phyloP scores from a whole-genome alignment of 495 filamentous ascomycete genomes.

The Talaromyces trachyspermus region DNA sequence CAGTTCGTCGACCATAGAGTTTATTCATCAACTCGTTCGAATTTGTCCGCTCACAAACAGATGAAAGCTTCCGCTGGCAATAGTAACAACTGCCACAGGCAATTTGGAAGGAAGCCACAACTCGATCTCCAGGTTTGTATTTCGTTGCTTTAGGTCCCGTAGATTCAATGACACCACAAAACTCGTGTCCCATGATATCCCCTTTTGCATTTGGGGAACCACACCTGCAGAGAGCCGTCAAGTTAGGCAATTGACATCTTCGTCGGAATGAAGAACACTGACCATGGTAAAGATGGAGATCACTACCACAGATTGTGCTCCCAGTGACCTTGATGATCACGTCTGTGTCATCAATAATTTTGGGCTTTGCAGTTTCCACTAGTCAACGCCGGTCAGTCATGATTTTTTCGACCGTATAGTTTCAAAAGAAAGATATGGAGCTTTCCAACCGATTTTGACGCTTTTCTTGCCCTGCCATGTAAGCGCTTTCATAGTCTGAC shows the following conservation, averaged over 20 bases:
- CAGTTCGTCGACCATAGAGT: conserved; percentile 67
- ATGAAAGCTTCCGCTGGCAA: conserved; percentile 67
- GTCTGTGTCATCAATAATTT: conserved; percentile 62
- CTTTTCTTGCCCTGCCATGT: conserved; percentile 34
- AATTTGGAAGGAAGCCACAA: conserved; percentile 84
- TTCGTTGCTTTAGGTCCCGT: conserved; percentile 55
- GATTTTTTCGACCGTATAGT: too few relatives aligned
- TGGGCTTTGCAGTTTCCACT: conserved; percentile 61
- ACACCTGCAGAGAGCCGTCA: conserved; percentile 9
- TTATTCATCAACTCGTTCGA: conserved; percentile 57
- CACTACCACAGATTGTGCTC: conserved; percentile 78
- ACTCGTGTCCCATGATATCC: conserved; percentile 92
- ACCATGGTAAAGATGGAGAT: conserved; percentile 76
- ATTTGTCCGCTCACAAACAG: conserved; percentile 75
- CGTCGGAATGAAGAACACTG: conserved; percentile 6
- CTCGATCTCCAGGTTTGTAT: conserved; percentile 61
- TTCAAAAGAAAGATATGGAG: too few relatives aligned
- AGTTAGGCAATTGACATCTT: background rate
- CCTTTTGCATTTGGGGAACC: conserved; percentile 42
- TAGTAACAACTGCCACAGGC: conserved; percentile 63
- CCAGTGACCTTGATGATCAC: conserved; percentile 83
- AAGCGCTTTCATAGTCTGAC: conserved; percentile 14
- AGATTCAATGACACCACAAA: conserved; percentile 72
- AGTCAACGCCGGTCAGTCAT: conserved; percentile 1
- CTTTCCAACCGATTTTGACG: conserved; percentile 24